Percentiles rank a stretch among this genome's conserved stretches.
phyloP scores from a whole-genome alignment of 768 basidiomycete genomes.

The Suillus luteus region DNA sequence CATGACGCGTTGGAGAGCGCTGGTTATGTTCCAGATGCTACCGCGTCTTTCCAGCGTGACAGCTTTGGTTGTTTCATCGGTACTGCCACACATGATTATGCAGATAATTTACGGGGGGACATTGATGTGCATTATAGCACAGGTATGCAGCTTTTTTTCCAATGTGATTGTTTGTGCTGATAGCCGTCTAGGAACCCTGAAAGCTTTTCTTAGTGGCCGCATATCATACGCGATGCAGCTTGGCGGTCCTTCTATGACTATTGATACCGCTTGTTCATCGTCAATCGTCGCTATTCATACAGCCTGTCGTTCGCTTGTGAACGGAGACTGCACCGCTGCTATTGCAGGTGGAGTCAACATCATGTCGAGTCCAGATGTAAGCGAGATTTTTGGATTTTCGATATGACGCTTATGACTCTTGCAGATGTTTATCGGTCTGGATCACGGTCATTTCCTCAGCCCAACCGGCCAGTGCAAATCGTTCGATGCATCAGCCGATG shows the following conservation, averaged over 20 bases:
- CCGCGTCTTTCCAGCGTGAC: conserved; percentile 50
- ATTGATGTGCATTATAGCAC: conserved; percentile 75
- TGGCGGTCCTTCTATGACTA: conserved; percentile 68
- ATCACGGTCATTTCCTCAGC: conserved; percentile 68
- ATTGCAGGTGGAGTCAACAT: conserved; percentile 77
- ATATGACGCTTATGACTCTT: conserved; percentile 11
- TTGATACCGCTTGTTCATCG: conserved; percentile 79
- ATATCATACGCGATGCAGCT: conserved; percentile 69
- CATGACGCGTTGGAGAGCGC: conserved; percentile 71
- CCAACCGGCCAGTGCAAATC: conserved; percentile 68
- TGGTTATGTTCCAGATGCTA: conserved; percentile 66
- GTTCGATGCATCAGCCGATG: conserved; percentile 73
- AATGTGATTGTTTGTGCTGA: not conserved
- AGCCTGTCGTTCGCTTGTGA: conserved; percentile 64
- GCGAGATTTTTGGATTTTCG: conserved; percentile 21
- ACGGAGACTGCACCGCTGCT: conserved; percentile 65
- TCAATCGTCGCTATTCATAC: conserved; percentile 69
- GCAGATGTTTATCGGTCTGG: conserved; percentile 71
- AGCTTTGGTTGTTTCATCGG: conserved; percentile 69
- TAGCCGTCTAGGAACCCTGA: conserved; percentile 56
- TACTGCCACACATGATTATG: conserved; percentile 70
- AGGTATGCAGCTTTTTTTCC: conserved; percentile 38
- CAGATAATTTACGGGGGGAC: conserved; percentile 59
- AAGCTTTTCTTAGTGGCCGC: conserved; percentile 69
- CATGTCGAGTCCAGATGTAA: conserved; percentile 70